Base-by-base conservation (phyloP, 2,329 filamentous ascomycete species). In the Colletotrichum coccodes region DNA sequence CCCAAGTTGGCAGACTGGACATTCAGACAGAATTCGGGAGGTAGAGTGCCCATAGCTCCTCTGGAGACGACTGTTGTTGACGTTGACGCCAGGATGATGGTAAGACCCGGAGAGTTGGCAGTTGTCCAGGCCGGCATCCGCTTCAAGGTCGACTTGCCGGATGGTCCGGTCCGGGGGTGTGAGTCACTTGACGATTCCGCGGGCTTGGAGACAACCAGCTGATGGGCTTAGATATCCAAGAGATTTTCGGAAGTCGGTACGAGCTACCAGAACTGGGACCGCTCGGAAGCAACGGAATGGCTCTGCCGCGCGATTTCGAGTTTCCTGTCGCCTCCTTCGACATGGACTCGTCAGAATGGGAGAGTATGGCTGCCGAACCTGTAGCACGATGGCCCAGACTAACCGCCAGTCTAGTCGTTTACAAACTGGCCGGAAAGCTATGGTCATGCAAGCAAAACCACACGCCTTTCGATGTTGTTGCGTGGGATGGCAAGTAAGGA, bases 21-120 rank as follows among this genome's bases (percentile, higher is more conserved):
- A 90, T 92, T 60, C 89, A 90, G 74, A 92, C 90, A 9, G 90
- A 92, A 74, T 82, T 91, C 28, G 89, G 89, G n/a, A 84, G 83
- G 78, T 80, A 73, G 16, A 26, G 14, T 57, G 38, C 9, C 16
- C n/a, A 72, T 79, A 36, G 26, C 21, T 38, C 44, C 21, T 46
- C n/a, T 44, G 64, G 53, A 63, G 53, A 46, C 69, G 32, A 64
- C 68, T 3, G 28, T 9, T 12, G 38, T 46, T 68, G 44, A 68
- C 23, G 6, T 38, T 52, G 32, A 28, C 18, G 14, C 16, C 21
- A 73, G 56, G 52, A 70, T 69, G n/a, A 72, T 88, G 58, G 86
- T 92, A 4, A 86, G 89, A 34, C 90, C 89, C 0, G 90, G 90
- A 36, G 89, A 91, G 75, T 87, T 92, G 63, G 86, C 85, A 60